Evolutionary conservation across 306 rosid species (phyloP).

Genomic region (Crataegus laevigata): DNA sequence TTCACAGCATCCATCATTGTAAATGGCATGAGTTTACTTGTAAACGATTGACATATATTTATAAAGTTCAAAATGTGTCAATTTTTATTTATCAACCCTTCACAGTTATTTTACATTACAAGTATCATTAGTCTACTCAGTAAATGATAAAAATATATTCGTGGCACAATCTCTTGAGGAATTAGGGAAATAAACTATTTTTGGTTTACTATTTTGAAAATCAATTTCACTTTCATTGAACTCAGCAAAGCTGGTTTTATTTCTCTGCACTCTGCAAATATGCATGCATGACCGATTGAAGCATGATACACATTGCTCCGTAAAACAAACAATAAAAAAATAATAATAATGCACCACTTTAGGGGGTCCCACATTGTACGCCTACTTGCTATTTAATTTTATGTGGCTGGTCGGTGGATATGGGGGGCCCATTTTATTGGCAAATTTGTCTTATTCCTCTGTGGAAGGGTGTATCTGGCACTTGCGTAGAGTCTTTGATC

Average conservation of each 20-base stretch:
- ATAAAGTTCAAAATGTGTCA: no score
- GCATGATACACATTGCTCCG: not conserved
- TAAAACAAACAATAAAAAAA: not conserved
- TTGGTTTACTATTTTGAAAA: not conserved
- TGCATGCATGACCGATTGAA: not conserved
- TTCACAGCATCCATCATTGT: no score
- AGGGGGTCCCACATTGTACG: constrained; percentile 24
- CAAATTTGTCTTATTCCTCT: not conserved
- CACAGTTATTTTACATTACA: not conserved
- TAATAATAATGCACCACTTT: not conserved
- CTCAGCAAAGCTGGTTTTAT: not conserved
- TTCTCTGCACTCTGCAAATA: not conserved
- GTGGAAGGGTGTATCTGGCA: not conserved
- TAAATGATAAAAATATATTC: no score
- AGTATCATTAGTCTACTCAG: no score
- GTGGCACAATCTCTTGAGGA: no score
- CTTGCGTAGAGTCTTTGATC: no score
- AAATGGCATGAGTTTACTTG: no score
- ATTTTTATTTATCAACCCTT: not conserved
- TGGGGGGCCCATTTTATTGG: not conserved
- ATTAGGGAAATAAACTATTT: no score
- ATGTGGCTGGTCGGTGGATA: constrained; percentile 16
- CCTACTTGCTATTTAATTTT: not conserved
- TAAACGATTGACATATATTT: no score
- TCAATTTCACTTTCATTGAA: not conserved